These are phyloP conservation scores for Ascochyta lentis DNA, from an alignment of 2,329 filamentous ascomycete species.

Conservation along the genomic window DNA sequence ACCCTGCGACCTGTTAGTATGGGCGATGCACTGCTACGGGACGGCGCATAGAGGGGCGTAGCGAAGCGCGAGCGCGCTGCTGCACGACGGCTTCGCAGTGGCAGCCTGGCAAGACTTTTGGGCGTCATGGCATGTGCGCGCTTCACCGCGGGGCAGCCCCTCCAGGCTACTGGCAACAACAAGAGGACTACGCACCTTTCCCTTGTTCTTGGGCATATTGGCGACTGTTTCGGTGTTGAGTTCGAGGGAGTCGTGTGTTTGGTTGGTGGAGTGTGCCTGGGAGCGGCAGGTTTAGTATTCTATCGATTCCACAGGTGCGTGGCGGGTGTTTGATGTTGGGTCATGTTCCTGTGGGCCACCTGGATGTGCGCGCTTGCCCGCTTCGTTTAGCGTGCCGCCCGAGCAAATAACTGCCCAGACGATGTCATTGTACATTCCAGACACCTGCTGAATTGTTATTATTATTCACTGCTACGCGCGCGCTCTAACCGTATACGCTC, in stretches of 20 bases:
- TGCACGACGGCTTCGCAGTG: constrained; percentile 22
- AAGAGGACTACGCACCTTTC: constrained; percentile 72
- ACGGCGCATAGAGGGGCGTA: no score
- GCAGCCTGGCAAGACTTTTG: not conserved
- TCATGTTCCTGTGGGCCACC: not conserved
- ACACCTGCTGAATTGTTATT: not conserved
- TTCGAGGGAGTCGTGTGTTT: constrained; percentile 14
- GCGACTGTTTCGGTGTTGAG: constrained; percentile 21
- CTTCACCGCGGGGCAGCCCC: constrained; percentile 30
- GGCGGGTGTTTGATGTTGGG: constrained; percentile 10
- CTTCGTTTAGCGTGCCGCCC: not conserved
- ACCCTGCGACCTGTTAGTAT: constrained; percentile 63
- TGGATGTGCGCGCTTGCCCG: constrained; percentile 4
- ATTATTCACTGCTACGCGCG: not conserved
- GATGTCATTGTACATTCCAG: constrained; percentile 7
- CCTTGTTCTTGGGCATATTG: constrained; percentile 98
- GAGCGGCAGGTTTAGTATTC: constrained; percentile 10
- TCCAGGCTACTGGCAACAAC: constrained; percentile 2
- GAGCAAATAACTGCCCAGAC: not conserved
- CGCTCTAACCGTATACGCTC: constrained; percentile 3
- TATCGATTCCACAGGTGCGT: constrained; percentile 4
- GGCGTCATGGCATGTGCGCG: not conserved
- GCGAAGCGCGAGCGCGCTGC: not conserved
- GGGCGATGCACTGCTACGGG: no score
- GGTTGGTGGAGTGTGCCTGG: constrained; percentile 10